Base-by-base conservation (phyloP, 495 filamentous ascomycete species). In the Symbiotaphrina buchneri region DNA sequence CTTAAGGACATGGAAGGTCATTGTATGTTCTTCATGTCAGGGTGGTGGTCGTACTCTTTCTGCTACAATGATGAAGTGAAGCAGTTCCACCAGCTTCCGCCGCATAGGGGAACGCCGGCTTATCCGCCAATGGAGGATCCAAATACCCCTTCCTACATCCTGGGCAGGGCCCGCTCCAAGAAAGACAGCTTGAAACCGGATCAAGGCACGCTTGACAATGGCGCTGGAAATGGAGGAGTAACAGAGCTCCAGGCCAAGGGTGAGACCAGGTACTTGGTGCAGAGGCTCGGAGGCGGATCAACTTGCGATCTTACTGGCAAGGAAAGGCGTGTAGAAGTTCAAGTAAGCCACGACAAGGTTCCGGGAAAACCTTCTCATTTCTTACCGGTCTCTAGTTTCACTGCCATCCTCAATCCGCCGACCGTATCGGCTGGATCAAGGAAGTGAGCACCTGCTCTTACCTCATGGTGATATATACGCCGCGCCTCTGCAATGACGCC, bases 11-110 rank as follows among this genome's bases (percentile, higher is more conserved):
- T 97, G 48, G 68, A 94, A 22, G 82, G 76, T 6, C 59, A 66
- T 24, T 97, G 87, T 54, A 63, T 97, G 39, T 93, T 91, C 53
- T 93, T 75, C 49, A 61, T 81, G 27, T 74, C 67, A 1, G 87
- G 85, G 3, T 97, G 87, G 87, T 97, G 87, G 87, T 82, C 74
- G 33, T 97, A 97, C 48, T 73, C 68, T 20, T 95, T 92, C 54
- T 97, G 87, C 56, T 92, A 94, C 55, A 75, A 77, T 43, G 60
- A 67, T 26, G 68, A 78, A 33, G 71, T 97, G 20, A 77, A 75
- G 39, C 87, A 97, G 47, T 97, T 92, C 51, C 87, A 95, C 52
- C 78, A 77, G 31, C 54, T 82, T 31, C 67, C 83, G 0, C 66
- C 30, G 54, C 66, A 36, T 52, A 61, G 43, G 18, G 72, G 71